Evolutionary conservation across 306 rosid genomes (phyloP).

Genomic region (Arachis hypogaea): DNA sequence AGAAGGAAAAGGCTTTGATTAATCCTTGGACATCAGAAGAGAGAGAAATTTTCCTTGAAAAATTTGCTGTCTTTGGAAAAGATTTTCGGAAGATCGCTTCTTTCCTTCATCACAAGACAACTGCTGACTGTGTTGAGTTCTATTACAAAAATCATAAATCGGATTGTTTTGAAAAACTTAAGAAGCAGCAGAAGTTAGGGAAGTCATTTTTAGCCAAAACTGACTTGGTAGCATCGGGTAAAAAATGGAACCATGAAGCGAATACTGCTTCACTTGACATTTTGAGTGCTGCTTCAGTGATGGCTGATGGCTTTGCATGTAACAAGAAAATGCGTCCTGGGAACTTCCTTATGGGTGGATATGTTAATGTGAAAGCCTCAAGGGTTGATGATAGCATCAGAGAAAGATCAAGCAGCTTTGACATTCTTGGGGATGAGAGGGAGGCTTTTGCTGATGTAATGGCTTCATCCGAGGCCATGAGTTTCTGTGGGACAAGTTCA

Average conservation of each 20-base stretch:
- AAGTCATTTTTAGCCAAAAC: conserved; percentile 56
- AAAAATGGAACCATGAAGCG: conserved; percentile 73
- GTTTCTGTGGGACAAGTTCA: conserved; percentile 81
- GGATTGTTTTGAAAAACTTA: conserved; percentile 69
- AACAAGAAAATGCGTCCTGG: conserved; percentile 51
- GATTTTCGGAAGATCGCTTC: conserved; percentile 83
- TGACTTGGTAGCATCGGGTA: conserved; percentile 61
- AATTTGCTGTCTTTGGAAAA: conserved; percentile 69
- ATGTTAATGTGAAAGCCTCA: conserved; percentile 45
- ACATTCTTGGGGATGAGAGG: conserved; percentile 65
- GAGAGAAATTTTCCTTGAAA: conserved; percentile 67
- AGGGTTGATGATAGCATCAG: conserved; percentile 42
- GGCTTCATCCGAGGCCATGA: conserved; percentile 90
- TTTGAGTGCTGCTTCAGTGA: conserved; percentile 82
- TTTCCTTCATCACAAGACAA: conserved; percentile 85
- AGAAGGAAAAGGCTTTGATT: conserved; percentile 77
- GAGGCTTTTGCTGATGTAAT: conserved; percentile 92
- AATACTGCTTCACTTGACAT: conserved; percentile 82
- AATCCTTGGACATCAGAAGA: conserved; percentile 91
- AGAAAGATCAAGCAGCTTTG: conserved; percentile 60
- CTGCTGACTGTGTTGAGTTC: conserved; percentile 93
- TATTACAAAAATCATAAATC: conserved; percentile 94
- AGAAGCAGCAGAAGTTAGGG: conserved; percentile 68
- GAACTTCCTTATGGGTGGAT: conserved; percentile 55
- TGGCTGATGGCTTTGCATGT: conserved; percentile 58